Percentiles rank a stretch among this genome's conserved stretches.
phyloP scores from a whole-genome alignment of 2,329 filamentous ascomycete genomes.

The Penicillium corylophilum region DNA sequence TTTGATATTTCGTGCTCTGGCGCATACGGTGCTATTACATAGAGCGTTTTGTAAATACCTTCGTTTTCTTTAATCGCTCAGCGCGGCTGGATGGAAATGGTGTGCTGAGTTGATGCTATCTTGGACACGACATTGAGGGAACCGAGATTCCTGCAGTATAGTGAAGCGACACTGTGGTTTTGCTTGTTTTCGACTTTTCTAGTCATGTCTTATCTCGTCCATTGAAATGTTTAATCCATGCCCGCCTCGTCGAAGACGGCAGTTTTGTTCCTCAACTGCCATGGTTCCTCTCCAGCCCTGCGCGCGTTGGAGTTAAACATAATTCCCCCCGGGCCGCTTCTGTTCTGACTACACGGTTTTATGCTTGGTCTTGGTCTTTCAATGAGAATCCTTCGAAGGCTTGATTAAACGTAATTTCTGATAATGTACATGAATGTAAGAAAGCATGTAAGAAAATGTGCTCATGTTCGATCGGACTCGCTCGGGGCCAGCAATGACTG shows the following conservation, averaged over 20 bases:
- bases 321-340: too few species aligned
- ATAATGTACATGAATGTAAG: background rate
- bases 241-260: conserved; percentile 33
- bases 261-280: conserved; percentile 34
- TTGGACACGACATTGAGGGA: background rate
- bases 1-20: conserved; percentile 10
- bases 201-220: conserved; percentile 5
- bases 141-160: background rate
- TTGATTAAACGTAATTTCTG: background rate
- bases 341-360: too few species aligned
- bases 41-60: conserved; percentile 29
- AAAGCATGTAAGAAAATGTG: background rate
- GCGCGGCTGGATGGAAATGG: conserved; percentile 9
- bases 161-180: background rate
- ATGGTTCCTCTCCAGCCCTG: too few species aligned
- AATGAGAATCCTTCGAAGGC: background rate
- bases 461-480: background rate
- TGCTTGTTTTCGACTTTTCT: background rate
- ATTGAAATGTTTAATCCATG: conserved; percentile 24
- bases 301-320: too few species aligned
- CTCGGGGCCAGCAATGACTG: background rate
- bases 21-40: conserved; percentile 23
- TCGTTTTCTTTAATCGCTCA: conserved; percentile 13
- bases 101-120: conserved; percentile 2
- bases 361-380: background rate